These are phyloP conservation scores for Craspedostauros australis DNA, from an alignment of 108 stramenopile species.

Conservation along the genomic window DNA sequence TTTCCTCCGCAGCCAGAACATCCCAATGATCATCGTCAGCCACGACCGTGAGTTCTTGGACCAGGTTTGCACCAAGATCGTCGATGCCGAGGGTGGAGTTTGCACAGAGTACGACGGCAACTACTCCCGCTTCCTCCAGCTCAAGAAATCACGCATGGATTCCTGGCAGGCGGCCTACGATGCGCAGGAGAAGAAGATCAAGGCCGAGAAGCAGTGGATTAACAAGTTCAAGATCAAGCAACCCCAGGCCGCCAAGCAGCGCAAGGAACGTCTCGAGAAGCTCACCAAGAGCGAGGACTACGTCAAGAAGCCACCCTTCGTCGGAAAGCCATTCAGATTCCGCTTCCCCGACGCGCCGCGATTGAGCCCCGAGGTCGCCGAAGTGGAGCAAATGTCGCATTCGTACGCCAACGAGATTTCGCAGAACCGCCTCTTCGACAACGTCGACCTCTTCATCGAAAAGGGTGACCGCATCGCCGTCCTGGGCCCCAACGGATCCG, in stretches of 20 bases:
- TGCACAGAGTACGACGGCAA: conserved; percentile 91
- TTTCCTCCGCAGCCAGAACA: conserved; percentile 87
- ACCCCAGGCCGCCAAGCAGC: conserved; percentile 79
- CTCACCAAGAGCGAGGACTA: conserved; percentile 84
- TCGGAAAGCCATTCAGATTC: conserved; percentile 88
- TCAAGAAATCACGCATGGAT: conserved; percentile 90
- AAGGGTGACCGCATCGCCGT: conserved; percentile 91
- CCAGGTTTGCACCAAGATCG: conserved; percentile 94
- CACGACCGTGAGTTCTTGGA: conserved; percentile 99
- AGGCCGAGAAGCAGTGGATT: conserved; percentile 90
- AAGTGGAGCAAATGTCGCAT: conserved; percentile 66
- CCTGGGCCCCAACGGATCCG: conserved; percentile 67
- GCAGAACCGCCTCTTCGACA: conserved; percentile 76
- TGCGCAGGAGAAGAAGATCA: conserved; percentile 93
- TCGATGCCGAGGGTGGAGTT: conserved; percentile 90
- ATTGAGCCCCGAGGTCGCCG: conserved; percentile 79
- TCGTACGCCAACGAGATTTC: conserved; percentile 75
- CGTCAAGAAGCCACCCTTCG: conserved; percentile 88
- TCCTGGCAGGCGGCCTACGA: conserved; percentile 91
- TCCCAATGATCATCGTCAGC: conserved; percentile 97
- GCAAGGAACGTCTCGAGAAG: conserved; percentile 70
- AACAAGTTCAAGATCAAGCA: conserved; percentile 85
- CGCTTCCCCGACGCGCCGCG: conserved; percentile 95
- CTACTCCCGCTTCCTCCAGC: conserved; percentile 88
- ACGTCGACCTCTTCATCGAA: conserved; percentile 70